Percentiles rank a stretch among this genome's conserved stretches.
Conservation (phyloP, 371 early-diverging fungal genomes). For the Dichotomocladium elegans region DNA sequence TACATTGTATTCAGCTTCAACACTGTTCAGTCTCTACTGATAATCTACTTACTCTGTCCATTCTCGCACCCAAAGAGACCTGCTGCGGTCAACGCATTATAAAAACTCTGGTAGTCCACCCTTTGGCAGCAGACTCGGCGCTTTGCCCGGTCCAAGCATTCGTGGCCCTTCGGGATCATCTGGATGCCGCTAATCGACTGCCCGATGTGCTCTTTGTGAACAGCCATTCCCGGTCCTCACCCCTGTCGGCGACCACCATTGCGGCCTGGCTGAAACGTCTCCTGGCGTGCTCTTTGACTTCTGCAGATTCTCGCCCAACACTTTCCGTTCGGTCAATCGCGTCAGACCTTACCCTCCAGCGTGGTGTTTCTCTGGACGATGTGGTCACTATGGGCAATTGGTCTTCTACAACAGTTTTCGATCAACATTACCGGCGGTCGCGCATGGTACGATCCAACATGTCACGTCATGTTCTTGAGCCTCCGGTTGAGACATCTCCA, state of each 20-base stretch:
- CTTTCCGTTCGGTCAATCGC: slow-evolving; percentile 7
- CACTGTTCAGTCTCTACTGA: background rate
- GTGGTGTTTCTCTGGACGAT: slow-evolving; percentile 6
- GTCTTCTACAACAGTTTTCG: too few relatives aligned
- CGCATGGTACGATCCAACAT: too few relatives aligned
- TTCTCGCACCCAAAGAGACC: slow-evolving; percentile 46
- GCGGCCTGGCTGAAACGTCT: background rate
- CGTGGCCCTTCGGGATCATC: slow-evolving; percentile 2
- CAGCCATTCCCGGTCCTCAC: background rate
- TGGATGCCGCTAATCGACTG: background rate
- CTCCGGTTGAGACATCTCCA: too few relatives aligned
- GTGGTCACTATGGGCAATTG: slow-evolving; percentile 9
- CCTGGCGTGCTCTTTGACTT: background rate
- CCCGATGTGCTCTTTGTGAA: background rate
- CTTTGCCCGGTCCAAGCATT: slow-evolving; percentile 4
- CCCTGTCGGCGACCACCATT: background rate
- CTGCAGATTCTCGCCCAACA: background rate
- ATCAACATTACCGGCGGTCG: too few relatives aligned
- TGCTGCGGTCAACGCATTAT: background rate
- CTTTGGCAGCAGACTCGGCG: background rate
- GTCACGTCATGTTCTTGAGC: too few relatives aligned
- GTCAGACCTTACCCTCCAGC: slow-evolving; percentile 4
- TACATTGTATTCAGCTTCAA: background rate
- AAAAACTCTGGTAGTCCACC: background rate
- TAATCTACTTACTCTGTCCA: slow-evolving; percentile 6